phyloP scores from a whole-genome alignment of 805 yeast genomes.

The Isabelozyma pseudorhagii region DNA sequence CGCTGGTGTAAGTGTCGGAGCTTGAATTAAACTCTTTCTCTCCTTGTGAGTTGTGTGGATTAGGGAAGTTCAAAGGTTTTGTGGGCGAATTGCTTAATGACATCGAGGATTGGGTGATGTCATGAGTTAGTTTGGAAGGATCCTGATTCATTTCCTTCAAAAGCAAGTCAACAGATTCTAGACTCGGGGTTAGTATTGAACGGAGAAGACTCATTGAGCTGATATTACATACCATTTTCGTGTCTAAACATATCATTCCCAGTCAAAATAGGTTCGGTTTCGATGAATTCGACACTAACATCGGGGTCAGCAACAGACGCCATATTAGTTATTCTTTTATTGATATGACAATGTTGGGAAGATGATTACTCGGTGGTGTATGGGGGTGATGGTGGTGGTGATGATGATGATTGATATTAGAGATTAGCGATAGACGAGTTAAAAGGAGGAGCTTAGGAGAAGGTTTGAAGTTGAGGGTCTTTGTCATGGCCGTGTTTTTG shows the following conservation, averaged over 20 bases:
- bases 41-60: constrained; percentile 2
- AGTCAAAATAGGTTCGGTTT: background rate
- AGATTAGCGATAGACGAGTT: background rate
- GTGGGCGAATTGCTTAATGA: constrained; percentile 25
- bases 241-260: constrained; percentile 18
- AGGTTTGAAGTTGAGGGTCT: background rate
- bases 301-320: background rate
- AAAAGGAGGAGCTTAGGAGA: background rate
- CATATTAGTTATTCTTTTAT: background rate
- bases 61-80: constrained; percentile 30
- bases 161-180: constrained; percentile 28
- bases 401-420: background rate
- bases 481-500: background rate
- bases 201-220: background rate
- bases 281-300: background rate
- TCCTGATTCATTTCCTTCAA: constrained; percentile 22
- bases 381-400: background rate
- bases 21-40: constrained; percentile 34
- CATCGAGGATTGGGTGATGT: constrained; percentile 1
- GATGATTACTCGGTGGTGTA: no score
- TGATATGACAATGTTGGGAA: no score
- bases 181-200: constrained; percentile 13
- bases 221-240: constrained; percentile 24
- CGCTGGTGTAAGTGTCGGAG: constrained; percentile 41
- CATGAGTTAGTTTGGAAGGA: constrained; percentile 1